A percentile compares a stretch with the other conserved stretches of the same genome.
Evolutionary conservation across 2,329 filamentous ascomycete species (phyloP).

Genomic region (Didymella pinodella): DNA sequence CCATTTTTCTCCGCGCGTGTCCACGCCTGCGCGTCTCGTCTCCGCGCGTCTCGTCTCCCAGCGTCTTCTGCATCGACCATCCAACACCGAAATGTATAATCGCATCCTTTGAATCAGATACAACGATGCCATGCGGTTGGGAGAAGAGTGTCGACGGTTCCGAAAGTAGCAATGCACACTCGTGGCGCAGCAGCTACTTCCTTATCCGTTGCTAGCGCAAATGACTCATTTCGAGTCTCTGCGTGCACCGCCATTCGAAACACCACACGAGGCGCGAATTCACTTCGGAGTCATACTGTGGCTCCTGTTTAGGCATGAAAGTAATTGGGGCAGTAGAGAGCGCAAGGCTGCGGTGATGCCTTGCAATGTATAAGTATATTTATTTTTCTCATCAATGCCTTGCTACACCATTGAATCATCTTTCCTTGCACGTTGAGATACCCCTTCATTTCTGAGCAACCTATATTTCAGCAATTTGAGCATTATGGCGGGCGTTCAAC

Average conservation of each 20-base stretch:
- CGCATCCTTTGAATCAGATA: not conserved
- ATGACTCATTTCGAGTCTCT: constrained; percentile 41
- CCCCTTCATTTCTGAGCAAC: constrained; percentile 7
- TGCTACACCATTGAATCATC: not conserved
- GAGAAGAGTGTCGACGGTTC: not conserved
- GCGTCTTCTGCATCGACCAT: not conserved
- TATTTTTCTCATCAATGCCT: too few species aligned
- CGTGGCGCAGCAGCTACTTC: constrained; percentile 27
- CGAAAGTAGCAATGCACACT: not conserved
- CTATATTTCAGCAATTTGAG: constrained; percentile 1
- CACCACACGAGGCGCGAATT: not conserved
- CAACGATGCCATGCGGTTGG: not conserved
- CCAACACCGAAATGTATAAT: not conserved
- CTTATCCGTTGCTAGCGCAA: constrained; percentile 24
- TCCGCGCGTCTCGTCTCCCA: not conserved
- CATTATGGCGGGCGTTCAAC: constrained; percentile 31
- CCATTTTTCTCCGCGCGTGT: not conserved
- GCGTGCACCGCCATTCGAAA: constrained; percentile 11
- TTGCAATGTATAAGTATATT: constrained; percentile 15
- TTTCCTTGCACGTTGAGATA: constrained; percentile 20
- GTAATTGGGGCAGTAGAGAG: not conserved
- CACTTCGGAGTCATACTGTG: constrained; percentile 27
- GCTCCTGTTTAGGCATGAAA: constrained; percentile 13
- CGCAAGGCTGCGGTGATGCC: not conserved
- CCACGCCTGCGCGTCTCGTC: not conserved